phyloP scores from a whole-genome alignment of 208 protist species.

The Wallacemonas sp. region DNA sequence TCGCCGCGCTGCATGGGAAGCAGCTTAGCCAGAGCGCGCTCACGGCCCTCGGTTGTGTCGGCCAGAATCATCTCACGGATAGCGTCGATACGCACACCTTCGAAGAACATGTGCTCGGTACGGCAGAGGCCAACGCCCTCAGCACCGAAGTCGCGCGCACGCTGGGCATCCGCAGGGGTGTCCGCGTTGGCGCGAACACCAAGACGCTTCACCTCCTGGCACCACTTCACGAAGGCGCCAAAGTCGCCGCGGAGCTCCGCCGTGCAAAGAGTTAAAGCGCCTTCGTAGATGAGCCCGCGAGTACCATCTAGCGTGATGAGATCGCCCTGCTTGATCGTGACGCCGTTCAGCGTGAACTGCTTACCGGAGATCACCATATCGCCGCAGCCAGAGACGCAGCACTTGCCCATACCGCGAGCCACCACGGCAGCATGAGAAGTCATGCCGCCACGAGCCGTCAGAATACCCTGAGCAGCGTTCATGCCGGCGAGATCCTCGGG shows the following conservation, averaged over 20 bases:
- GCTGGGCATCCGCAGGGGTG: constrained; percentile 74
- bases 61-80: constrained; percentile 95
- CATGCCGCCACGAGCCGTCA: constrained; percentile 94
- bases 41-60: constrained; percentile 60
- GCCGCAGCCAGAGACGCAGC: constrained; percentile 90
- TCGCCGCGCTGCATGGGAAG: constrained; percentile 88
- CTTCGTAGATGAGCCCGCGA: constrained; percentile 85
- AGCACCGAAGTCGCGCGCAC: constrained; percentile 87
- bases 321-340: constrained; percentile 77
- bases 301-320: constrained; percentile 92
- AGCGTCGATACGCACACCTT: constrained; percentile 72
- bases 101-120: constrained; percentile 98
- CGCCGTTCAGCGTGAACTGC: constrained; percentile 58
- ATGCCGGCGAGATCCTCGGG: constrained; percentile 95
- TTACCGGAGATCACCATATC: constrained; percentile 75
- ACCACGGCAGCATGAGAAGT: constrained; percentile 97
- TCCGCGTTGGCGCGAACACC: constrained; percentile 93
- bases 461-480: constrained; percentile 85
- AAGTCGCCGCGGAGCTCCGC: constrained; percentile 79
- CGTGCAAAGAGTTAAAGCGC: constrained; percentile 61
- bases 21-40: constrained; percentile 84
- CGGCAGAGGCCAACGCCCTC: constrained; percentile 94
- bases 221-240: constrained; percentile 76
- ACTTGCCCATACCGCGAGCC: constrained; percentile 95
- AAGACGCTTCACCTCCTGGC: constrained; percentile 72